Conservation (phyloP, 495 filamentous ascomycete genomes). For the Aspergillus mulundensis region DNA sequence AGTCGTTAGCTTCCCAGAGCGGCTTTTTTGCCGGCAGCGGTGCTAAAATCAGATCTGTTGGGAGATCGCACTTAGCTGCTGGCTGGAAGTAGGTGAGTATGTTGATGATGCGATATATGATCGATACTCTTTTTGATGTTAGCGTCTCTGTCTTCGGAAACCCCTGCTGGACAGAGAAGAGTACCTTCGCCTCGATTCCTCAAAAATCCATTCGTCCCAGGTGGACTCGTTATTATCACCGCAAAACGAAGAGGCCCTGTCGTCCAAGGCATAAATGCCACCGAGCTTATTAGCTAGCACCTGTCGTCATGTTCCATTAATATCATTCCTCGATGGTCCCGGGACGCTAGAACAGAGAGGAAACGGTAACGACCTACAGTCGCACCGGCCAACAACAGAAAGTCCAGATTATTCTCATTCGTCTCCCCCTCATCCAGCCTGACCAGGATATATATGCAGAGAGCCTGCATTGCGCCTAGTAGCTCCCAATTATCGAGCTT, state of each 20-base stretch:
- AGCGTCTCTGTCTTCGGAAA: conserved; percentile 17
- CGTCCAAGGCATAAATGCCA: background rate
- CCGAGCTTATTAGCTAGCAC: background rate
- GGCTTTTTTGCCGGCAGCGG: conserved; percentile 44
- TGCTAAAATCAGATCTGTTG: conserved; percentile 35
- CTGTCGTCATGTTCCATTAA: background rate
- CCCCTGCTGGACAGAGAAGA: background rate
- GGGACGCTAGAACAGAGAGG: no score
- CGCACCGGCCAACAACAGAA: conserved; percentile 31
- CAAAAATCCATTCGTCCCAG: conserved; percentile 33
- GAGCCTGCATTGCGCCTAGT: conserved; percentile 41
- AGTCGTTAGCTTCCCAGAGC: conserved; percentile 45
- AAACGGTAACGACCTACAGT: conserved; percentile 22
- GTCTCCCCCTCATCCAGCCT: conserved; percentile 43
- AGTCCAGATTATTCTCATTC: conserved; percentile 31
- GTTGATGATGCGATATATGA: conserved; percentile 40
- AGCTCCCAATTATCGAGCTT: conserved; percentile 34
- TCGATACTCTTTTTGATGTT: conserved; percentile 27
- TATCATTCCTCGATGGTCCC: background rate
- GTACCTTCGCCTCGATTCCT: conserved; percentile 25
- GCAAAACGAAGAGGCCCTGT: background rate
- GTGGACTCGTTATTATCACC: background rate
- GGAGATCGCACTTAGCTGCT: conserved; percentile 35
- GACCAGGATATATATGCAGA: conserved; percentile 40
- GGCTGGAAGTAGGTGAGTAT: conserved; percentile 46